Conservation (phyloP, 768 basidiomycete genomes). For the Clavulina sp. region DNA sequence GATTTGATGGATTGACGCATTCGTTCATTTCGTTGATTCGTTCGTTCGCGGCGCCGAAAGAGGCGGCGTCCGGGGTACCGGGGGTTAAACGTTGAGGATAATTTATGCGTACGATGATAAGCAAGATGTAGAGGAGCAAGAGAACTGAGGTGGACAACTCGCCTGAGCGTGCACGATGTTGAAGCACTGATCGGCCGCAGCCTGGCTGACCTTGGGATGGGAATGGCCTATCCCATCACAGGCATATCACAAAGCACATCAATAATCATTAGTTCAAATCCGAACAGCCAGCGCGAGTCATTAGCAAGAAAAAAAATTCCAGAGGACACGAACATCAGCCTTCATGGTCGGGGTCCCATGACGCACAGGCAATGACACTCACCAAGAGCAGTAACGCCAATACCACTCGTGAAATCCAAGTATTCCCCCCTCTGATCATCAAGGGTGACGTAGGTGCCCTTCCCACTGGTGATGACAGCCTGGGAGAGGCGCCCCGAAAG, state of each 20-base stretch:
- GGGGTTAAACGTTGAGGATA: not conserved
- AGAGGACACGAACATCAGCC: too few relatives aligned
- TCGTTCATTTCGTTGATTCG: not conserved
- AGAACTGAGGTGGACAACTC: slow-evolving; percentile 7
- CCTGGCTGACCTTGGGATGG: slow-evolving; percentile 70
- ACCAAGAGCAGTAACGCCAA: slow-evolving; percentile 78
- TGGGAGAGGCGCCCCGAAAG: slow-evolving; percentile 18
- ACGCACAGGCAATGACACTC: slow-evolving; percentile 1
- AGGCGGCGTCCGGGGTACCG: not conserved
- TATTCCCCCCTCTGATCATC: slow-evolving; percentile 47
- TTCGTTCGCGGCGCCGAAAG: not conserved
- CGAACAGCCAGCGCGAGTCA: not conserved
- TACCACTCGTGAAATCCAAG: slow-evolving; percentile 79
- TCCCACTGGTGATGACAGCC: slow-evolving; percentile 18
- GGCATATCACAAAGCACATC: not conserved
- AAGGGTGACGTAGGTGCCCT: slow-evolving; percentile 53
- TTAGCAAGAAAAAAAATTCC: too few relatives aligned
- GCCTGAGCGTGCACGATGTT: slow-evolving; percentile 67
- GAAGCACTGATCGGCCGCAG: slow-evolving; percentile 78
- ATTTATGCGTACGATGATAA: not conserved
- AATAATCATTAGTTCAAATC: not conserved
- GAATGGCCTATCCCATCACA: slow-evolving; percentile 46
- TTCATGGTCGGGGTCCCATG: not conserved
- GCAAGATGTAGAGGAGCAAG: not conserved
- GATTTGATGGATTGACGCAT: not conserved